Conservation (phyloP, 805 yeast species). For the Candida parachauliodes region DNA sequence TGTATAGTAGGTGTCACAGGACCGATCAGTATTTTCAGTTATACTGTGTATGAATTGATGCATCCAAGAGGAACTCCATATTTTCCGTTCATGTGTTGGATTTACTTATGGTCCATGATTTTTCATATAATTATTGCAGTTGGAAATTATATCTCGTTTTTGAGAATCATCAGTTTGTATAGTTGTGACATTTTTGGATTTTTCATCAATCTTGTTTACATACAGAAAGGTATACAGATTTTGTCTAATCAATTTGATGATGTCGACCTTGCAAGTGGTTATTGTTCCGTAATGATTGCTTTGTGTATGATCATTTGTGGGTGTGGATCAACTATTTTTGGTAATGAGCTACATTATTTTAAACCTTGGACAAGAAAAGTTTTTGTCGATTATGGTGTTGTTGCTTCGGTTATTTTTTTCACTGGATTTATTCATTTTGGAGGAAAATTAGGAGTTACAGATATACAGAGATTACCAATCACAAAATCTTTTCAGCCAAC, state of each 20-base stretch:
- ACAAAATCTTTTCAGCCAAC: constrained; percentile 78
- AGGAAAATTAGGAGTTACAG: constrained; percentile 57
- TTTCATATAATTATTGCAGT: constrained; percentile 74
- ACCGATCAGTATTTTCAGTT: constrained; percentile 87
- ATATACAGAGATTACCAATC: constrained; percentile 63
- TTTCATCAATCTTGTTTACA: constrained; percentile 81
- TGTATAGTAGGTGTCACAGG: constrained; percentile 98
- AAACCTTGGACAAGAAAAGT: constrained; percentile 59
- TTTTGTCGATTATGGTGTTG: constrained; percentile 83
- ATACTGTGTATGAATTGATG: constrained; percentile 77
- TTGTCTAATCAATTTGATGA: constrained; percentile 62
- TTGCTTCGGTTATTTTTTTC: constrained; percentile 79
- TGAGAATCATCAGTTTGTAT: constrained; percentile 71
- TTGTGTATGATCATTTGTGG: constrained; percentile 78
- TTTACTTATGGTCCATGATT: constrained; percentile 85
- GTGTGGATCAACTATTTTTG: constrained; percentile 53
- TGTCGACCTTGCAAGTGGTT: constrained; percentile 48
- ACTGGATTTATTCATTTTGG: constrained; percentile 94
- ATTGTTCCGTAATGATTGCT: constrained; percentile 70
- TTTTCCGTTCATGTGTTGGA: constrained; percentile 95
- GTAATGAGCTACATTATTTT: constrained; percentile 59
- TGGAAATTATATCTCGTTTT: constrained; percentile 60
- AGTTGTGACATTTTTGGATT: constrained; percentile 94
- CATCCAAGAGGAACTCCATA: constrained; percentile 52
- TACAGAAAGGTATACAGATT: constrained; percentile 88